Conservation (phyloP, 1,139 yeast species). For the Yamadazyma mexicana region DNA sequence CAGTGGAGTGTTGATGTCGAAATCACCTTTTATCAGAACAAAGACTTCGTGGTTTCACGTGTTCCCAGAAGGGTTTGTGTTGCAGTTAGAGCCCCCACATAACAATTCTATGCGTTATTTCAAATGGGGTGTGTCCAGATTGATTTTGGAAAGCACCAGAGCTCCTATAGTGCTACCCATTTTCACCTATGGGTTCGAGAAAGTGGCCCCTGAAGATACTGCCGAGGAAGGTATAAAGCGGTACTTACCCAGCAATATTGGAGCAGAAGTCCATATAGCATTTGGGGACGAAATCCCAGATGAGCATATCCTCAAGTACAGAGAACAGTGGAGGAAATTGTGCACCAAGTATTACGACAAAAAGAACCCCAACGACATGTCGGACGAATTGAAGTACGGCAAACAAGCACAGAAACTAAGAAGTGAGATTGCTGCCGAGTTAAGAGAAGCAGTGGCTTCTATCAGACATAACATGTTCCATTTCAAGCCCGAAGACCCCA, state of each 20-base stretch:
- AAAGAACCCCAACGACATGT: slow-evolving; percentile 55
- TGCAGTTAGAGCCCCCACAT: slow-evolving; percentile 79
- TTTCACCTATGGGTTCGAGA: slow-evolving; percentile 82
- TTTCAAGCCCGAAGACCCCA: slow-evolving; percentile 54
- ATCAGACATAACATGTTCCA: slow-evolving; percentile 55
- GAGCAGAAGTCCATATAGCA: slow-evolving; percentile 65
- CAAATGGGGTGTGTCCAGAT: slow-evolving; percentile 91
- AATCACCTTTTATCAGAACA: slow-evolving; percentile 51
- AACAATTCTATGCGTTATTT: slow-evolving; percentile 87
- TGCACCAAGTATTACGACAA: slow-evolving; percentile 55
- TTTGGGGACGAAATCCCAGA: slow-evolving; percentile 77
- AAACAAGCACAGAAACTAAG: slow-evolving; percentile 62
- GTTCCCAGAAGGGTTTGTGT: slow-evolving; percentile 93
- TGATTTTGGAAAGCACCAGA: slow-evolving; percentile 76
- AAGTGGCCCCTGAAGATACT: slow-evolving; percentile 77
- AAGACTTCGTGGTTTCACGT: slow-evolving; percentile 90
- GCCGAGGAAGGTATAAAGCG: slow-evolving; percentile 55
- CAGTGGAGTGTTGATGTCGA: slow-evolving; percentile 32
- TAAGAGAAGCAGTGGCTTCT: slow-evolving; percentile 63
- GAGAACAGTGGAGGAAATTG: slow-evolving; percentile 68
- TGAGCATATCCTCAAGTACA: slow-evolving; percentile 52
- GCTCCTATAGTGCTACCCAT: slow-evolving; percentile 92
- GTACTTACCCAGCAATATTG: slow-evolving; percentile 64
- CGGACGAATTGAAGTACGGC: slow-evolving; percentile 63
- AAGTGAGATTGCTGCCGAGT: slow-evolving; percentile 64